phyloP scores from a whole-genome alignment of 441 rosid genomes.

The Sinapis alba region DNA sequence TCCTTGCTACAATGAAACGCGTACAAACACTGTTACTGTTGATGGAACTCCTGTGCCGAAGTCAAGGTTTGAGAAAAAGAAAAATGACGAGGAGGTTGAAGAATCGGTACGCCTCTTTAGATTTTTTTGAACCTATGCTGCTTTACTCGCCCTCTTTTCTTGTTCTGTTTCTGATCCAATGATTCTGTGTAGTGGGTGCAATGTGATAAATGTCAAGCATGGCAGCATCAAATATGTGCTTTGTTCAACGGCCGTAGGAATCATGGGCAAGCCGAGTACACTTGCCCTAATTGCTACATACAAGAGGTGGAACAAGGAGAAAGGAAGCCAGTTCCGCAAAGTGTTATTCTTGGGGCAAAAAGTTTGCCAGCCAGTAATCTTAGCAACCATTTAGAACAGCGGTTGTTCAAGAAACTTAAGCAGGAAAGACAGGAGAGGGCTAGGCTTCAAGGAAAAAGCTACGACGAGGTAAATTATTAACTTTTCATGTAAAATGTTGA shows the following conservation, averaged over 20 bases:
- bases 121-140: background rate
- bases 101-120: slow-evolving; percentile 76
- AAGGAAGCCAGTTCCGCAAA: slow-evolving; percentile 85
- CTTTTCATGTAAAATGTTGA: slow-evolving; percentile 1
- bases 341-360: slow-evolving; percentile 98
- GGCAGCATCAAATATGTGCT: slow-evolving; percentile 99
- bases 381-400: slow-evolving; percentile 95
- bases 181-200: slow-evolving; percentile 92
- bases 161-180: slow-evolving; percentile 20
- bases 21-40: slow-evolving; percentile 74
- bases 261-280: slow-evolving; percentile 98
- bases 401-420: slow-evolving; percentile 73
- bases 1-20: slow-evolving; percentile 95
- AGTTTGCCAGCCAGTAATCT: slow-evolving; percentile 93
- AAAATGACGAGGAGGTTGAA: slow-evolving; percentile 98
- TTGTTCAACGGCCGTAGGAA: slow-evolving; percentile 95
- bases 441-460: slow-evolving; percentile 74
- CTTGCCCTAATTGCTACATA: slow-evolving; percentile 98
- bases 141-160: slow-evolving; percentile 27
- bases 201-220: slow-evolving; percentile 99
- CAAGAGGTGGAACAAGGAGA: slow-evolving; percentile 88
- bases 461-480: slow-evolving; percentile 76
- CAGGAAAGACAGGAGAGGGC: slow-evolving; percentile 94
- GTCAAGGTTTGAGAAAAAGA: slow-evolving; percentile 94
- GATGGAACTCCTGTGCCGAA: slow-evolving; percentile 79